phyloP scores from a whole-genome alignment of 768 basidiomycete genomes.

The Amanita molliuscula region DNA sequence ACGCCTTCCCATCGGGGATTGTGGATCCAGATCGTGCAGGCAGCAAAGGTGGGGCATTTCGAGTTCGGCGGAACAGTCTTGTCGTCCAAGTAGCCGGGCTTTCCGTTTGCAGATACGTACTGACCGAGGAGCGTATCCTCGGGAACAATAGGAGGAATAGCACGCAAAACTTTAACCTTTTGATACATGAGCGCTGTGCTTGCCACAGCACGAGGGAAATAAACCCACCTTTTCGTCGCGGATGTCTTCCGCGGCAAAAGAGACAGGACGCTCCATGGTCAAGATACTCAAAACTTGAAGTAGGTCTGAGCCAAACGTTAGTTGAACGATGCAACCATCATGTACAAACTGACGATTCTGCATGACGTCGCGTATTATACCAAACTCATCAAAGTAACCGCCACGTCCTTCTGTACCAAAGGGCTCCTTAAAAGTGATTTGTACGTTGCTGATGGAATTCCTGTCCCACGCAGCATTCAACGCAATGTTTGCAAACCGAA shows the following conservation, averaged over 20 bases:
- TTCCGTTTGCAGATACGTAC: constrained; percentile 79
- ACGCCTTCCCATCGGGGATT: constrained; percentile 99
- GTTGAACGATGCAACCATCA: neutral
- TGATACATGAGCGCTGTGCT: constrained; percentile 1
- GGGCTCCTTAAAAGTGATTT: constrained; percentile 99
- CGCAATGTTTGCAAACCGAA: constrained; percentile 92
- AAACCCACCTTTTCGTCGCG: constrained; percentile 87
- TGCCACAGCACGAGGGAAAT: constrained; percentile 2
- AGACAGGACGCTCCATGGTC: constrained; percentile 97
- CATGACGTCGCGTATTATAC: constrained; percentile 94
- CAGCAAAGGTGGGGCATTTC: constrained; percentile 90
- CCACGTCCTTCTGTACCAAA: constrained; percentile 99
- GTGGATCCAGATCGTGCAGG: constrained; percentile 82
- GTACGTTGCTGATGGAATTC: constrained; percentile 91
- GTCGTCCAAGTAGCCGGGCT: constrained; percentile 99
- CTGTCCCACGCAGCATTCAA: constrained; percentile 90
- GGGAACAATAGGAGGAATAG: constrained; percentile 72
- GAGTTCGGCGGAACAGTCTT: constrained; percentile 89
- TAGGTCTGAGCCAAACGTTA: constrained; percentile 47
- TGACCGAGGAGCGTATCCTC: constrained; percentile 88
- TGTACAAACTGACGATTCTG: constrained; percentile 80
- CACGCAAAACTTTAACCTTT: constrained; percentile 92
- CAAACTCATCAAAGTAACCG: constrained; percentile 99
- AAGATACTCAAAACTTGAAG: constrained; percentile 90
- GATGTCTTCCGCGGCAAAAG: constrained; percentile 94